A percentile compares a stretch with the other conserved stretches of the same genome.
These are phyloP conservation scores for Saccharomycopsis olivae DNA, from an alignment of 805 yeast genomes.

Conservation along the genomic window DNA sequence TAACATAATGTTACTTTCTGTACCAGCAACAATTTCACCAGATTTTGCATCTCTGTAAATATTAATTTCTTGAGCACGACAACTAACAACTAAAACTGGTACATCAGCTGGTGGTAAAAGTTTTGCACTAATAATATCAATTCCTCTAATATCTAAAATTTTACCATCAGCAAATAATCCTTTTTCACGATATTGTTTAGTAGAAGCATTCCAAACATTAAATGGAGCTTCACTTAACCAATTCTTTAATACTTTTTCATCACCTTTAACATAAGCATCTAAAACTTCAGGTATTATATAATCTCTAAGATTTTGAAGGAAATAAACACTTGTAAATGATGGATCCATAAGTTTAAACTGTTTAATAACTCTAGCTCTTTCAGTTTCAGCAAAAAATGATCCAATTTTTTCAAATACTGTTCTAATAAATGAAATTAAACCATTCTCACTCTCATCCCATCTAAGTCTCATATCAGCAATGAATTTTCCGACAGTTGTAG, in stretches of 20 bases:
- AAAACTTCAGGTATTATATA: conserved; percentile 90
- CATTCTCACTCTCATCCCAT: conserved; percentile 94
- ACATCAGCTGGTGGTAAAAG: conserved; percentile 80
- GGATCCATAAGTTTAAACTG: conserved; percentile 88
- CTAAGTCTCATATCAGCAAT: conserved; percentile 50
- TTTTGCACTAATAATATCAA: conserved; percentile 83
- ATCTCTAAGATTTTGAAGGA: conserved; percentile 76
- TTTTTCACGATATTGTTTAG: conserved; percentile 85
- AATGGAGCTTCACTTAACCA: conserved; percentile 98
- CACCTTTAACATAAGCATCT: conserved; percentile 92
- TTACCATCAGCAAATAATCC: conserved; percentile 85
- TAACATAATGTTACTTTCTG: conserved; percentile 84
- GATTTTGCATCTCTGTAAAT: conserved; percentile 82
- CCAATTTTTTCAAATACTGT: conserved; percentile 71
- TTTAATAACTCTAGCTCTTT: conserved; percentile 83
- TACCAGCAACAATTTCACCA: conserved; percentile 92
- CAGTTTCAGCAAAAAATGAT: conserved; percentile 92
- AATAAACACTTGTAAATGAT: conserved; percentile 64
- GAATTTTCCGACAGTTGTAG: conserved; percentile 58
- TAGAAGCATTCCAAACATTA: conserved; percentile 88
- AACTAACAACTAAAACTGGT: conserved; percentile 88
- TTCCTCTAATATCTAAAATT: conserved; percentile 89
- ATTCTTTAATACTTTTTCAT: conserved; percentile 64
- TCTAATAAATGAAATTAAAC: conserved; percentile 70
- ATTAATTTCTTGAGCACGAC: conserved; percentile 94